Conservation (phyloP, 768 basidiomycete species). For the Lentinula raphanica region DNA sequence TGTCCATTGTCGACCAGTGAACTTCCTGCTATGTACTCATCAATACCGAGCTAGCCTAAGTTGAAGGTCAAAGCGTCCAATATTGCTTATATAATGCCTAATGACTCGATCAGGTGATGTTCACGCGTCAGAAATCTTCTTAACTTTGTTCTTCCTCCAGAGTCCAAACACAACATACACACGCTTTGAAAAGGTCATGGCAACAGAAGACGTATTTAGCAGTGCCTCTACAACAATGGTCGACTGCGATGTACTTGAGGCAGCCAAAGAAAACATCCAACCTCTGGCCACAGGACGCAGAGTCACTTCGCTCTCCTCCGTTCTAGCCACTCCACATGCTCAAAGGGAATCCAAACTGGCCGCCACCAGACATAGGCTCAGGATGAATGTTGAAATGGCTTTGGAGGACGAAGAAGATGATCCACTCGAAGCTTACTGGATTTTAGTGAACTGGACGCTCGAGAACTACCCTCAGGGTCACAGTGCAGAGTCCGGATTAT, state of each 20-base stretch:
- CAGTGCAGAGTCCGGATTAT: constrained; percentile 81
- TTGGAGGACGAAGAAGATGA: constrained; percentile 81
- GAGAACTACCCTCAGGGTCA: constrained; percentile 95
- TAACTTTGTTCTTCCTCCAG: background rate
- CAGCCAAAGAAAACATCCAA: constrained; percentile 84
- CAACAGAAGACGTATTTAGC: constrained; percentile 36
- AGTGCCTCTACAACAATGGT: constrained; percentile 47
- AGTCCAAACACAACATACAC: background rate
- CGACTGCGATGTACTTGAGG: constrained; percentile 77
- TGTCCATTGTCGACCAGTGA: too few relatives aligned
- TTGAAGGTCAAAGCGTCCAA: background rate
- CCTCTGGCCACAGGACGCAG: constrained; percentile 75
- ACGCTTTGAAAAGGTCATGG: too few relatives aligned
- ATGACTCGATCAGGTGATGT: constrained; percentile 5
- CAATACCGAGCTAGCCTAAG: too few relatives aligned
- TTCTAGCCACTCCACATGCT: constrained; percentile 72
- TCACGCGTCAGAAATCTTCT: background rate
- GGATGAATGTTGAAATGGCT: constrained; percentile 68
- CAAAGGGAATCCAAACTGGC: constrained; percentile 68
- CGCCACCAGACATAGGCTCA: constrained; percentile 57
- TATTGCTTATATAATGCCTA: background rate
- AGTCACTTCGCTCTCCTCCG: constrained; percentile 69
- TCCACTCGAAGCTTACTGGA: constrained; percentile 80
- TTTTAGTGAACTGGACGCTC: constrained; percentile 86
- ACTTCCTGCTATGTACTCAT: too few relatives aligned